Evolutionary conservation across 352 stramenopile genomes (phyloP).

Genomic region (Phytophthora pinifolia): DNA sequence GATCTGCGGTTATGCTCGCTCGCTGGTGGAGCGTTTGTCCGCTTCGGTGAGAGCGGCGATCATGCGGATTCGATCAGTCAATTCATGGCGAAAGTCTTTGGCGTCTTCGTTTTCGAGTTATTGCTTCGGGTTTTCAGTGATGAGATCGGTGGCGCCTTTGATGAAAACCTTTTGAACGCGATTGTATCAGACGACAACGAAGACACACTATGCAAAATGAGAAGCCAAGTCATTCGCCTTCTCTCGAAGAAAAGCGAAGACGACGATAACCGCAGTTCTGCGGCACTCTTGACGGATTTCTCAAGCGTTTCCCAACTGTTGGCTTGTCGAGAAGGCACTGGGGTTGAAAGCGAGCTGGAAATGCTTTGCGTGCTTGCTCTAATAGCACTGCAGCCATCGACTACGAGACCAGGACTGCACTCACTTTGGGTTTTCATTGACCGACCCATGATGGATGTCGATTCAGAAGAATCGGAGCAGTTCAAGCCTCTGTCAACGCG

Average conservation of each 20-base stretch:
- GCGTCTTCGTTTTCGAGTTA: constrained; percentile 15
- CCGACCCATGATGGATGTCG: background rate
- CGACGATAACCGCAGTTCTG: background rate
- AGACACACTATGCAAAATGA: constrained; percentile 13
- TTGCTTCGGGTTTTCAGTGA: constrained; percentile 1
- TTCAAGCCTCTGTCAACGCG: constrained; percentile 2
- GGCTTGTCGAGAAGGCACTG: background rate
- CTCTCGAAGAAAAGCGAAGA: background rate
- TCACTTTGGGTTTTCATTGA: constrained; percentile 18
- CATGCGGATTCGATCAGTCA: constrained; percentile 2
- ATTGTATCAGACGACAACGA: background rate
- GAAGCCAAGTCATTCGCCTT: constrained; percentile 8
- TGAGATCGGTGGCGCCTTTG: background rate
- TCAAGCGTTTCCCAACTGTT: constrained; percentile 18
- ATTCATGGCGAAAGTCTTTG: constrained; percentile 1
- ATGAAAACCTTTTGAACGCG: background rate
- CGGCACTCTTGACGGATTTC: constrained; percentile 17
- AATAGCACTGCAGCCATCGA: constrained; percentile 15
- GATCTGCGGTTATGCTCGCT: constrained; percentile 34
- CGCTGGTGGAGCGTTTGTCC: constrained; percentile 7
- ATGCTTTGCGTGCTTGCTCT: constrained; percentile 18
- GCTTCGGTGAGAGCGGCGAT: constrained; percentile 6
- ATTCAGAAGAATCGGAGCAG: background rate
- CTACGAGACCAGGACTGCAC: constrained; percentile 6
- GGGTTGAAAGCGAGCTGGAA: constrained; percentile 4